Conservation (phyloP, 352 stramenopile species). For the Phytophthora sojae region DNA sequence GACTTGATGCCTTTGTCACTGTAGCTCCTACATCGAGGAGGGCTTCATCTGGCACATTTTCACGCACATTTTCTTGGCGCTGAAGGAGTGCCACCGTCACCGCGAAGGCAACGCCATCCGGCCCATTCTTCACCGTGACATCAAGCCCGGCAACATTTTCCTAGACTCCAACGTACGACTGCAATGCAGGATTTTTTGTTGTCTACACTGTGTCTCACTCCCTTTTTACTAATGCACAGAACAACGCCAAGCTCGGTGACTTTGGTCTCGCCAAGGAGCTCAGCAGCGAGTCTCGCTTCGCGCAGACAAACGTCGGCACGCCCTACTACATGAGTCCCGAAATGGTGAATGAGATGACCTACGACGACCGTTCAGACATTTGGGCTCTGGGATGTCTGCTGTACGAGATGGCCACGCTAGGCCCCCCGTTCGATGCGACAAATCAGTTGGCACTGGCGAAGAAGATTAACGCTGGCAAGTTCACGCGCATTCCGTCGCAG, state of each 20-base stretch:
- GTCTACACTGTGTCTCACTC: not conserved
- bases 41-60: slow-evolving; percentile 95
- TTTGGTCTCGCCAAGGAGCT: slow-evolving; percentile 93
- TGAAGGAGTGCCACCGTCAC: slow-evolving; percentile 92
- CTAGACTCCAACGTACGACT: slow-evolving; percentile 85
- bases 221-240: slow-evolving; percentile 43
- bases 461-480: slow-evolving; percentile 95
- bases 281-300: slow-evolving; percentile 90
- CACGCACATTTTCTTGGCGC: slow-evolving; percentile 91
- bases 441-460: slow-evolving; percentile 93
- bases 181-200: slow-evolving; percentile 8
- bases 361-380: slow-evolving; percentile 94
- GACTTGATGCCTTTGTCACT: not conserved
- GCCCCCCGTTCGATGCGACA: slow-evolving; percentile 92
- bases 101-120: slow-evolving; percentile 81
- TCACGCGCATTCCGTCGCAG: slow-evolving; percentile 88
- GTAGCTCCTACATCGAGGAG: slow-evolving; percentile 92
- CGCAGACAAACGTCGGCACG: slow-evolving; percentile 92
- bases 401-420: slow-evolving; percentile 92
- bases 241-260: slow-evolving; percentile 93
- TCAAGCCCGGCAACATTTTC: slow-evolving; percentile 95
- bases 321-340: slow-evolving; percentile 95
- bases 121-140: slow-evolving; percentile 92
- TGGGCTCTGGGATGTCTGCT: slow-evolving; percentile 92
- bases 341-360: slow-evolving; percentile 94